phyloP scores from a whole-genome alignment of 1,284 basidiomycete species.

The Apiotrichum mycotoxinovorans region DNA sequence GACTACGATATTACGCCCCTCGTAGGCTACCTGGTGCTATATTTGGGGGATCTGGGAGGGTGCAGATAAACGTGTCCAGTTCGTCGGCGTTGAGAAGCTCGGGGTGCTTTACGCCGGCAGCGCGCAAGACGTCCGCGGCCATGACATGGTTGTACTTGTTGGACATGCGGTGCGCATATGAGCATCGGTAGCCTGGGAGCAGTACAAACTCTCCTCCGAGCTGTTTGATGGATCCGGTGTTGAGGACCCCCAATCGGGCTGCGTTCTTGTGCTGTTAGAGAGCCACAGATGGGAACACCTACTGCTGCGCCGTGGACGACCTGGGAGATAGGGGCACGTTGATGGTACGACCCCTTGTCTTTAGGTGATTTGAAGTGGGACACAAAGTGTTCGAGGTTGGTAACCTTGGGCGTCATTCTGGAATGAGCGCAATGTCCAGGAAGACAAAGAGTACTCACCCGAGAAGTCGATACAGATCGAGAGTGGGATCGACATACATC shows the following conservation, averaged over 20 bases:
- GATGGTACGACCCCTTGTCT: background rate
- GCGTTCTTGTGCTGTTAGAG: background rate
- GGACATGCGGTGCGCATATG: constrained; percentile 48
- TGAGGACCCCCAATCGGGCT: background rate
- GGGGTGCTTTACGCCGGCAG: background rate
- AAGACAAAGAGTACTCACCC: background rate
- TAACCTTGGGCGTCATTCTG: background rate
- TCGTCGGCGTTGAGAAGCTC: background rate
- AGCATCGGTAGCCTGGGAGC: constrained; percentile 29
- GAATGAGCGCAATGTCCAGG: background rate
- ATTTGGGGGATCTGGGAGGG: too few relatives aligned
- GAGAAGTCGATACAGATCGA: background rate
- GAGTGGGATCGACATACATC: constrained; percentile 38
- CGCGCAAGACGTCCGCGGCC: background rate
- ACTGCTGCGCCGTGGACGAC: background rate
- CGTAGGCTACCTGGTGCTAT: too few relatives aligned
- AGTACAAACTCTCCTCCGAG: constrained; percentile 48
- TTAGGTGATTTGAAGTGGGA: background rate
- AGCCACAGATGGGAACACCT: too few relatives aligned
- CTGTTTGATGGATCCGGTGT: constrained; percentile 27
- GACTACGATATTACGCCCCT: too few relatives aligned
- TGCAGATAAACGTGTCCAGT: too few relatives aligned
- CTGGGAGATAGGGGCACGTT: background rate
- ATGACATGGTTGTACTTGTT: constrained; percentile 18
- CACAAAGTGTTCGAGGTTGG: background rate